These are phyloP conservation scores for Oryza officinalis DNA, from an alignment of 176 grass and related monocot species.

Conservation along the genomic window DNA sequence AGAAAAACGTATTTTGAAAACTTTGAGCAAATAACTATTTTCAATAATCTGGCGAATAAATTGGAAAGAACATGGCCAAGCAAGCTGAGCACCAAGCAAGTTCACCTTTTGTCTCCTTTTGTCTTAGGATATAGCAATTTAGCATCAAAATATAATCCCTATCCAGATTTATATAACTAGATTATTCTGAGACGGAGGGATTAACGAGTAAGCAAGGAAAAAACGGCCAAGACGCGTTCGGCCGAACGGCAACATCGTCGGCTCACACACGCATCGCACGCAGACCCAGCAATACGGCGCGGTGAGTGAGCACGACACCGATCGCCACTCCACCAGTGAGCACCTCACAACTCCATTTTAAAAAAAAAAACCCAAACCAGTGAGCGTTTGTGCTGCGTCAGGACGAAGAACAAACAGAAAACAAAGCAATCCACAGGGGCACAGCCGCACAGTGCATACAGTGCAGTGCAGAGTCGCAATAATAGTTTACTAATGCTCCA, in stretches of 20 bases:
- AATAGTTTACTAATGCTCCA: too few relatives aligned
- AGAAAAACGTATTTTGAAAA: too few relatives aligned
- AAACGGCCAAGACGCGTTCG: slow-evolving; percentile 28
- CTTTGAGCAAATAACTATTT: too few relatives aligned
- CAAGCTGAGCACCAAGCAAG: background rate
- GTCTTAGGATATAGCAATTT: too few relatives aligned
- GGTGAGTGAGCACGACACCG: background rate
- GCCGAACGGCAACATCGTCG: slow-evolving; percentile 30
- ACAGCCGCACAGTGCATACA: background rate
- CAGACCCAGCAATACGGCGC: background rate
- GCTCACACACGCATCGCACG: background rate
- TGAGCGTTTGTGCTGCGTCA: background rate
- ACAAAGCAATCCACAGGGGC: slow-evolving; percentile 36
- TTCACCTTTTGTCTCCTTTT: background rate
- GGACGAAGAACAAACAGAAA: slow-evolving; percentile 47
- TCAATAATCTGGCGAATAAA: too few relatives aligned
- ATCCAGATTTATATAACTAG: too few relatives aligned
- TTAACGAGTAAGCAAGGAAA: background rate
- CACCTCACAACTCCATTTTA: background rate
- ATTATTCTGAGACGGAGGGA: too few relatives aligned
- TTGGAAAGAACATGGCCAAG: too few relatives aligned
- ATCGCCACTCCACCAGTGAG: slow-evolving; percentile 7
- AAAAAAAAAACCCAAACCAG: background rate
- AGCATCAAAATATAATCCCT: too few relatives aligned
- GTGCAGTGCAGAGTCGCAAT: background rate